A percentile compares a stretch with the other conserved stretches of the same genome.
Conservation (phyloP, 768 basidiomycete species). For the Boletus speciosus region DNA sequence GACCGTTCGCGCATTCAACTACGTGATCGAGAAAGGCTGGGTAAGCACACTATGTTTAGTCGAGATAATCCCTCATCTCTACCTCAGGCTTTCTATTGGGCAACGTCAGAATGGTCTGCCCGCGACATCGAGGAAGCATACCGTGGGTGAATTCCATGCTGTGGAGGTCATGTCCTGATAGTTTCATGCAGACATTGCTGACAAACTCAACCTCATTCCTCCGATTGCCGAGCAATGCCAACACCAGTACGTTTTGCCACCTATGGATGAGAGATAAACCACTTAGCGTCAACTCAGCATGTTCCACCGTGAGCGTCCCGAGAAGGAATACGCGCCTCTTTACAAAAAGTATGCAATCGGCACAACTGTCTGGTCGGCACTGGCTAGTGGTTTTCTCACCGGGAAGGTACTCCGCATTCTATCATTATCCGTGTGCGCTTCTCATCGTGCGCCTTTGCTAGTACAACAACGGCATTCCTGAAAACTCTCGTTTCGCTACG, state of each 20-base stretch:
- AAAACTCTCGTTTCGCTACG: slow-evolving; percentile 47
- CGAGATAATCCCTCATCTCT: neutral
- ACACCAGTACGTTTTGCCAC: slow-evolving; percentile 33
- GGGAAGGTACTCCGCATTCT: slow-evolving; percentile 38
- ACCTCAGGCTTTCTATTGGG: slow-evolving; percentile 42
- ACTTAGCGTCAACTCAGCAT: slow-evolving; percentile 32
- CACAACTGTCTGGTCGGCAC: slow-evolving; percentile 53
- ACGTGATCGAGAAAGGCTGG: slow-evolving; percentile 48
- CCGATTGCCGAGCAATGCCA: slow-evolving; percentile 55
- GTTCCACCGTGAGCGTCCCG: slow-evolving; percentile 52
- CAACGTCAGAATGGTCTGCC: slow-evolving; percentile 55
- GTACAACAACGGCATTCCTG: slow-evolving; percentile 51
- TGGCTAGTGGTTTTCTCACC: slow-evolving; percentile 53
- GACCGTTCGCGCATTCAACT: slow-evolving; percentile 57
- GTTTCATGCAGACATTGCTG: slow-evolving; percentile 40
- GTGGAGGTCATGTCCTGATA: neutral
- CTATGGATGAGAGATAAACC: too few relatives aligned
- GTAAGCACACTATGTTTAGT: slow-evolving; percentile 14
- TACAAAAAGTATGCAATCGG: slow-evolving; percentile 47
- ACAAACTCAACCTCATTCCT: slow-evolving; percentile 45
- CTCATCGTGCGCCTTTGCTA: slow-evolving; percentile 13
- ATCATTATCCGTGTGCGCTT: neutral
- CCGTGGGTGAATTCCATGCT: slow-evolving; percentile 20
- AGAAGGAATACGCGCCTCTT: slow-evolving; percentile 47
- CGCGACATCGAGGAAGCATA: slow-evolving; percentile 45